Evolutionary conservation across 805 yeast genomes (phyloP).

Genomic region (Saturnispora zaruensis): DNA sequence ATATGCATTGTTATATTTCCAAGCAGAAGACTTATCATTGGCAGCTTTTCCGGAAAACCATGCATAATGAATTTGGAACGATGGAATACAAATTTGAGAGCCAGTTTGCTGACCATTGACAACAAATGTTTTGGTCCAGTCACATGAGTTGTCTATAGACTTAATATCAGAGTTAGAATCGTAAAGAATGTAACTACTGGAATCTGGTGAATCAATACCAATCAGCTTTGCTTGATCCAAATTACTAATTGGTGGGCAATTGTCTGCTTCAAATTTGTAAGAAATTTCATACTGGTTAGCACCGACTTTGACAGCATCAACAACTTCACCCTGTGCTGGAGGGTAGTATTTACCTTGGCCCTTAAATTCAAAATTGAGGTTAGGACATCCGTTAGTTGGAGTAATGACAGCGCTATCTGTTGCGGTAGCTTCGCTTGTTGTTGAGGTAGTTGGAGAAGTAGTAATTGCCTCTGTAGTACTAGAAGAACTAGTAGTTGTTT

Average conservation of each 20-base stretch:
- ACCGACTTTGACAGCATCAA: slow-evolving; percentile 11
- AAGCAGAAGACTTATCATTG: slow-evolving; percentile 9
- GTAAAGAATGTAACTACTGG: slow-evolving; percentile 17
- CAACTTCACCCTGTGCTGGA: slow-evolving; percentile 13
- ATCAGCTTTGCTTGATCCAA: slow-evolving; percentile 24
- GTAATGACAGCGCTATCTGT: not conserved
- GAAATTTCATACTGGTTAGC: slow-evolving; percentile 13
- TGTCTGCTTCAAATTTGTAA: slow-evolving; percentile 12
- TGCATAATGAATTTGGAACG: slow-evolving; percentile 27
- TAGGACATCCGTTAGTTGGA: slow-evolving; percentile 11
- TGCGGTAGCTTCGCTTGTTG: not conserved
- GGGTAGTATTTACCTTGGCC: slow-evolving; percentile 14
- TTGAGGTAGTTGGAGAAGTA: not conserved
- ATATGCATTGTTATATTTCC: slow-evolving; percentile 15
- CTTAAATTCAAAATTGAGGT: slow-evolving; percentile 14
- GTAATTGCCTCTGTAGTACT: no score
- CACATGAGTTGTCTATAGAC: slow-evolving; percentile 19
- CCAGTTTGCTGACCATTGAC: slow-evolving; percentile 17
- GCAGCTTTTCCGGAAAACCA: slow-evolving; percentile 23
- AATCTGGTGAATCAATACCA: slow-evolving; percentile 24
- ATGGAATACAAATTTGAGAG: slow-evolving; percentile 18
- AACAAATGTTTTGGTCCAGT: slow-evolving; percentile 23
- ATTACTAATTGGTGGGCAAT: slow-evolving; percentile 13
- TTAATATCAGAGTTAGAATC: slow-evolving; percentile 20
- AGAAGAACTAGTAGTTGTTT: not conserved